phyloP scores from a whole-genome alignment of 1,139 yeast species.

The Wickerhamomyces sp. region DNA sequence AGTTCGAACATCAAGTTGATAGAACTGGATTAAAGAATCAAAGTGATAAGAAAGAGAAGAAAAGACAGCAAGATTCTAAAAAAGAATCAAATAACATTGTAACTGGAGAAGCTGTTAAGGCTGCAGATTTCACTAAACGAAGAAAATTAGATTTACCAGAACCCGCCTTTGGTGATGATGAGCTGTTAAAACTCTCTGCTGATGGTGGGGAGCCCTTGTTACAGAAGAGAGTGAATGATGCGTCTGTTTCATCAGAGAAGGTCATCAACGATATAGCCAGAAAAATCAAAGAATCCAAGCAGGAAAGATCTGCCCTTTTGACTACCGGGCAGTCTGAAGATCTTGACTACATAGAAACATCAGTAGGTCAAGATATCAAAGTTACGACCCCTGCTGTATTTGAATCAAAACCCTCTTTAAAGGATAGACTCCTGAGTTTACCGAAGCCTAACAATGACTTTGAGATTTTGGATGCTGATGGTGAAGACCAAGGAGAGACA shows the following conservation, averaged over 20 bases:
- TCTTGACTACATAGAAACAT: slow-evolving; percentile 27
- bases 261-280: slow-evolving; percentile 29
- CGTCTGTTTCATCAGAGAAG: slow-evolving; percentile 29
- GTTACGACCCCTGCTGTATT: neutral
- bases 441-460: slow-evolving; percentile 59
- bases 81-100: slow-evolving; percentile 19
- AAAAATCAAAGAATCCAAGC: slow-evolving; percentile 20
- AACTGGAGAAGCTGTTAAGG: slow-evolving; percentile 26
- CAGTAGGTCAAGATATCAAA: neutral
- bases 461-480: slow-evolving; percentile 41
- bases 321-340: slow-evolving; percentile 53
- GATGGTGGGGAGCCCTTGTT: slow-evolving; percentile 22
- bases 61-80: slow-evolving; percentile 17
- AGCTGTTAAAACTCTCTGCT: slow-evolving; percentile 30
- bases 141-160: slow-evolving; percentile 52
- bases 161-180: slow-evolving; percentile 38
- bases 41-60: slow-evolving; percentile 26
- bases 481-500: slow-evolving; percentile 22
- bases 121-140: slow-evolving; percentile 43
- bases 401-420: slow-evolving; percentile 1
- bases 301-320: slow-evolving; percentile 40
- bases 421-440: slow-evolving; percentile 34
- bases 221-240: slow-evolving; percentile 16
- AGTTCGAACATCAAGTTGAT: slow-evolving; percentile 45
- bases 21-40: slow-evolving; percentile 43